Evolutionary conservation across 441 rosid species (phyloP), one percentile per base, ranked within the genome.

Genomic region (Pelargonium citronellum): DNA sequence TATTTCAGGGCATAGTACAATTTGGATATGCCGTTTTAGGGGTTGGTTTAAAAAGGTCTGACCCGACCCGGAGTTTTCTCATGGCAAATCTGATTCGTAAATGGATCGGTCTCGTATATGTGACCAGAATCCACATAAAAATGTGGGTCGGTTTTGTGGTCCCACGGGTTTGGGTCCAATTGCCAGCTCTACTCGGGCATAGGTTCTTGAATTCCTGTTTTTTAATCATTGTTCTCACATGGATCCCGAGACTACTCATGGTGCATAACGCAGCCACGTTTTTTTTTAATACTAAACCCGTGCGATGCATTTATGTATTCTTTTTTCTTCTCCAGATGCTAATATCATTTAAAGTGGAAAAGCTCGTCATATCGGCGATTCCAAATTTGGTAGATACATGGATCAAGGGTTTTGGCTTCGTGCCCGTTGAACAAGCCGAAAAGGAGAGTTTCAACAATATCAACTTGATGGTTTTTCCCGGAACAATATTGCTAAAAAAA

Each of bases 391-490:
- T 87, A 74, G 89, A 90, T 72, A 91, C 97, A 15, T 95, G 99
- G 99, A 90, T 87, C 0, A 65, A 79, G 67, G 97, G 97, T 75
- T 95, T 95, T 77, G 97, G 96, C 70, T 95, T 95, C 77, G 49
- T 63, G 64, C 79, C 82, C 4, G 78, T 95, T 73, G 87, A 84
- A 43, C 74, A 75, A 34, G 83, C 78, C 1, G 97, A 95, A 79
- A 89, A 83, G 71, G 78, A 67, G 70, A 75, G 83, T 68, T 86
- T 90, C 44, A 87, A 81, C 64, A 82, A 73, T 74, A 72, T 88
- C 78, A 95, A 90, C 81, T 81, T 91, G 79, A 87, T 90, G 97
- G 94, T 94, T 53, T 89, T 91, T 77, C 98, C 96, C 6, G 97
- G 96, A 51, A 80, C 98, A 1, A 64, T 88, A 39, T 80, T 87